These are phyloP conservation scores for Volvox africanus DNA, from an alignment of 139 green algal genomes.

Conservation along the genomic window DNA sequence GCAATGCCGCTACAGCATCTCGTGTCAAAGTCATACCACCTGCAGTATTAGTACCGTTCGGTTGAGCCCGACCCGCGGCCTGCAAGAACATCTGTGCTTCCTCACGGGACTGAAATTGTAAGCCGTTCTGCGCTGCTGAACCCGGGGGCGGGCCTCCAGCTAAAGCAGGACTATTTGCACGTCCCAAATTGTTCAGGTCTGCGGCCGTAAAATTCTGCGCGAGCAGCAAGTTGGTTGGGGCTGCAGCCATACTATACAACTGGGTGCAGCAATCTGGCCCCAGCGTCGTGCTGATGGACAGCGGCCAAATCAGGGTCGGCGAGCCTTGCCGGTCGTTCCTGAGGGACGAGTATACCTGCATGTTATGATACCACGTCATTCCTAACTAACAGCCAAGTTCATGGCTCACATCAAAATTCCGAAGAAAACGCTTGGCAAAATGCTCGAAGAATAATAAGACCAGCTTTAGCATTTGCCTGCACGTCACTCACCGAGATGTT, in stretches of 20 bases:
- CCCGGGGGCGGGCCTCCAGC: not conserved
- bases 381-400: not conserved
- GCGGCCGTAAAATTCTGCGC: conserved; percentile 30
- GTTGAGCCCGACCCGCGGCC: not conserved
- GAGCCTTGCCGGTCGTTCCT: not conserved
- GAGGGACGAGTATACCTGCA: not conserved
- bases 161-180: conserved; percentile 37
- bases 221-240: conserved; percentile 30
- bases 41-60: not conserved
- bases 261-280: not conserved
- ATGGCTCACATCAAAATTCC: not conserved
- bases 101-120: conserved; percentile 44
- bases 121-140: not conserved
- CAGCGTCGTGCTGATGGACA: not conserved
- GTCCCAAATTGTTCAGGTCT: conserved; percentile 25
- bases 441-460: no score
- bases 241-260: conserved; percentile 44
- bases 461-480: no score
- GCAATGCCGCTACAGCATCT: conserved; percentile 34
- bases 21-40: not conserved
- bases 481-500: conserved; percentile 8
- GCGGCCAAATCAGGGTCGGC: not conserved
- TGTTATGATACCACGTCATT: conserved; percentile 1
- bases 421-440: not conserved
- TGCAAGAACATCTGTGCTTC: conserved; percentile 47